Evolutionary conservation across 2,329 filamentous ascomycete species (phyloP), one percentile per base, ranked within the genome.

Genomic region (Cytospora chrysosperma): DNA sequence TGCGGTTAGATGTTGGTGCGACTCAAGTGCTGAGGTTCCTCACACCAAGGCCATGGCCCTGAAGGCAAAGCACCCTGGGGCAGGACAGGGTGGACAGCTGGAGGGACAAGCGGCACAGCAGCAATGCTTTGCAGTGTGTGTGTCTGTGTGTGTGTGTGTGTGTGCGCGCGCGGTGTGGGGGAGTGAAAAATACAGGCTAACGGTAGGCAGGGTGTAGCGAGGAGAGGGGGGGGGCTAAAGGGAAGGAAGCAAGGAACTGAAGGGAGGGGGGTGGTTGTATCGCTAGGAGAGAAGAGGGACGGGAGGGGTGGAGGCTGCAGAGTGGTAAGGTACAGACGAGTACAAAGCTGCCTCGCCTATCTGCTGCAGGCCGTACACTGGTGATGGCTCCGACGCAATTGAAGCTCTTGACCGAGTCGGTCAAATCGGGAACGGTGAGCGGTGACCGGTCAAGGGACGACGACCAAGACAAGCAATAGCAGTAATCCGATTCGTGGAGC

Each of bases 341-440:
- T 67, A 63, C 65, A 56, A n/a, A 54, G 37, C 53, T 47, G 56
- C 32, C 53, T 57, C 52, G 26, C 57, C 50, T 49, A 17, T 57
- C 64, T 59, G 59, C 63, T 59, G 49, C 61, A 30, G 27, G 59
- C 57, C 47, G 53, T 54, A 40, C 56, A 64, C 61, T 54, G 30
- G 32, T 34, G 53, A 47, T 56, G 51, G 21, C 50, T 50, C 37
- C 37, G 34, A 56, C 52, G 49, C 57, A 32, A 52, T 37, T 56
- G 54, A 43, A 62, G 55, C 37, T 59, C 37, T 47, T 66, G 59
- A 62, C 58, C 58, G 59, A 65, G 56, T 62, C 59, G 58, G 54
- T 61, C 56, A 59, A 47, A 54, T 26, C 24, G n/a, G 50, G 57
- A 52, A 55, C 62, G 65, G 30, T 60, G 43, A 55, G 37, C 17